Base-by-base conservation (phyloP, 345 rosid species). In the Pseudoturritis turrita region DNA sequence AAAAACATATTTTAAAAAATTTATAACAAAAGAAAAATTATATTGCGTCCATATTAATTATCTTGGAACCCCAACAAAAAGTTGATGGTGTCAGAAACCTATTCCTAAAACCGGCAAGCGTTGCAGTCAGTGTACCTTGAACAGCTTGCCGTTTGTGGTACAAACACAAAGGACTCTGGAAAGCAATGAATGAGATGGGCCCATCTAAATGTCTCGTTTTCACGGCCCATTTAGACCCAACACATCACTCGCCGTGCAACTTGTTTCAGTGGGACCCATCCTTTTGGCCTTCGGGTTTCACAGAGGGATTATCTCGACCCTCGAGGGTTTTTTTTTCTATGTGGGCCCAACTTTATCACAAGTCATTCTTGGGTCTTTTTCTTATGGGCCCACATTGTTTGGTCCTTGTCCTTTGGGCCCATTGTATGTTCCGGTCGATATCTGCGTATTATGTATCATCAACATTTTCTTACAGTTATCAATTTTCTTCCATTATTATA, bases 111-210 rank as follows among this genome's bases (percentile, higher is more conserved):
- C 50, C 56, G 65, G 74, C 45, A 53, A 75, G 74, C 68, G 68
- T 61, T 62, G 70, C 74, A 68, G 70, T 23, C 35, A 61, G 64
- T 44, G 70, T 75, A 68, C 70, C 23, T 15, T 5, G 41, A 76
- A 76, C 79, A 75, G 70, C 74, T 52, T 75, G 65, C 70, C 59
- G 58, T 68, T 53, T 62, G 10, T 62, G 70, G 75, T 75, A 68
- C 59, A 53, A 55, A 54, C 74, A 75, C 57, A 61, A 12, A 62
- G 70, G 44, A 59, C 73, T 10, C 62, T 67, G 68, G 44, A 13
- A 26, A 25, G 39, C 43, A 53, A 52, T 62, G 52, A 75, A 62
- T 75, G 43, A 36, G 44, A 7, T 52, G 74, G 78, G 78, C 70
- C 57, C 74, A 68, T 25, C 41, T 45, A 33, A 18, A 57, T 47